Percentiles rank a stretch among this genome's conserved stretches.
Evolutionary conservation across 495 filamentous ascomycete genomes (phyloP).

Genomic region (Xylaria intraflava): DNA sequence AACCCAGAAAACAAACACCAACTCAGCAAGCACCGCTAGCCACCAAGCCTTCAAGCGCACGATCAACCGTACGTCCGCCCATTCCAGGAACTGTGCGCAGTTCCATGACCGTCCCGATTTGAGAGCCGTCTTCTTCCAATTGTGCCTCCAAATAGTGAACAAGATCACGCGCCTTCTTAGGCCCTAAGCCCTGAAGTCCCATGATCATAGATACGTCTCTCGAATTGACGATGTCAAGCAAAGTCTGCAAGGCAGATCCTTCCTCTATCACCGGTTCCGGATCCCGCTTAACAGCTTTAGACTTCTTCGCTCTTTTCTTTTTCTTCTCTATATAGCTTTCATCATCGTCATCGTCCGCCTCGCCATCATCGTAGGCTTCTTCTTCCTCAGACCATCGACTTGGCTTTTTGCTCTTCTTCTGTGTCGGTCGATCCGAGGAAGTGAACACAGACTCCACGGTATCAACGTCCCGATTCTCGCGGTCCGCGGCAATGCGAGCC

Average conservation of each 20-base stretch:
- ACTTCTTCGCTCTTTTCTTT: conserved; percentile 32
- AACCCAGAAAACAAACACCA: neutral
- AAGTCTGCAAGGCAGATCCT: conserved; percentile 44
- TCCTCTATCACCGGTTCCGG: conserved; percentile 14
- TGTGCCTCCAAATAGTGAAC: conserved; percentile 49
- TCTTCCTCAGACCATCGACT: conserved; percentile 2
- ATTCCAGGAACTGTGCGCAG: conserved; percentile 53
- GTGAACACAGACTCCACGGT: conserved; percentile 1
- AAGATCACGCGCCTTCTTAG: conserved; percentile 59
- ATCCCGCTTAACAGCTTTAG: conserved; percentile 18
- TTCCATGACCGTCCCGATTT: conserved; percentile 44
- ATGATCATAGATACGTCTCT: conserved; percentile 64
- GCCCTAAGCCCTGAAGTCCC: conserved; percentile 63
- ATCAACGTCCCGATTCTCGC: conserved; percentile 18
- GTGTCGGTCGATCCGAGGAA: neutral
- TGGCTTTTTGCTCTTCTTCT: conserved; percentile 17
- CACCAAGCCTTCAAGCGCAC: conserved; percentile 41
- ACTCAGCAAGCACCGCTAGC: conserved; percentile 7
- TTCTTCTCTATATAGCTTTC: conserved; percentile 32
- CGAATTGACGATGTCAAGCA: conserved; percentile 83
- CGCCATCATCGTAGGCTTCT: conserved; percentile 33
- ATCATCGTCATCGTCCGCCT: conserved; percentile 46
- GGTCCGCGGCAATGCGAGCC: conserved; percentile 48
- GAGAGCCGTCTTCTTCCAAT: conserved; percentile 25
- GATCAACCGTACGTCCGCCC: conserved; percentile 53